Evolutionary conservation across 2,329 filamentous ascomycete species (phyloP).

Genomic region (Sporothrix brunneoviolacea): DNA sequence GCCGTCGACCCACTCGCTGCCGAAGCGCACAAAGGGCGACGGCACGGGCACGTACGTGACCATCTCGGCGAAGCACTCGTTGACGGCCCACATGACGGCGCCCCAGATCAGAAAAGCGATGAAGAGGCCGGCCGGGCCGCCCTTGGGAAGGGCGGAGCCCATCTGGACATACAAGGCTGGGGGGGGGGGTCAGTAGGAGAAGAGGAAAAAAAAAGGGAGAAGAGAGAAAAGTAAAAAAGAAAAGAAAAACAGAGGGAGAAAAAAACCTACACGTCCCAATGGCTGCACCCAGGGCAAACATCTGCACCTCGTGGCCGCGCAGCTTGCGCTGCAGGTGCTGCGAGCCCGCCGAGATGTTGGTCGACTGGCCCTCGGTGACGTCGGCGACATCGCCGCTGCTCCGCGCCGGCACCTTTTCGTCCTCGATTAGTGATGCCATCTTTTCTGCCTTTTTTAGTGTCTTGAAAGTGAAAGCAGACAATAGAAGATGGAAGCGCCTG

Average conservation of each 20-base stretch:
- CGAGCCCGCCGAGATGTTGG: conserved; percentile 10
- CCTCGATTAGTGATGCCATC: no score
- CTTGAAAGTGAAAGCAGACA: no score
- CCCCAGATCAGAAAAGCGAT: conserved; percentile 54
- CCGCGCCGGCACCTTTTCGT: not conserved
- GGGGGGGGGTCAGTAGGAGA: no score
- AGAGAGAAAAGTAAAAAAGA: not conserved
- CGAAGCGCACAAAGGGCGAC: conserved; percentile 72
- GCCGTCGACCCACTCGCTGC: conserved; percentile 30
- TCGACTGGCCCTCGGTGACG: not conserved
- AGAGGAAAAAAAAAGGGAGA: no score
- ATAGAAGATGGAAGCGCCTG: no score
- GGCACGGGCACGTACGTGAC: conserved; percentile 70
- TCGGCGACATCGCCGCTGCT: conserved; percentile 5
- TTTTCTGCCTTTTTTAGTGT: no score
- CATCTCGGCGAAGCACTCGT: conserved; percentile 60
- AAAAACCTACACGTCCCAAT: conserved; percentile 44
- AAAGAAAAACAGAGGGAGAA: not conserved
- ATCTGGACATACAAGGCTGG: conserved; percentile 52
- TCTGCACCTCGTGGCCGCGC: conserved; percentile 17
- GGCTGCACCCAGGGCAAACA: conserved; percentile 52
- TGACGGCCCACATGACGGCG: conserved; percentile 51
- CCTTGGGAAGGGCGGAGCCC: conserved; percentile 49
- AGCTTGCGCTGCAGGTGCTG: conserved; percentile 16
- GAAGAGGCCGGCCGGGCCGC: conserved; percentile 53